These are phyloP conservation scores for Clonostachys rhizophaga DNA, from an alignment of 2,329 filamentous ascomycete species.

Conservation along the genomic window DNA sequence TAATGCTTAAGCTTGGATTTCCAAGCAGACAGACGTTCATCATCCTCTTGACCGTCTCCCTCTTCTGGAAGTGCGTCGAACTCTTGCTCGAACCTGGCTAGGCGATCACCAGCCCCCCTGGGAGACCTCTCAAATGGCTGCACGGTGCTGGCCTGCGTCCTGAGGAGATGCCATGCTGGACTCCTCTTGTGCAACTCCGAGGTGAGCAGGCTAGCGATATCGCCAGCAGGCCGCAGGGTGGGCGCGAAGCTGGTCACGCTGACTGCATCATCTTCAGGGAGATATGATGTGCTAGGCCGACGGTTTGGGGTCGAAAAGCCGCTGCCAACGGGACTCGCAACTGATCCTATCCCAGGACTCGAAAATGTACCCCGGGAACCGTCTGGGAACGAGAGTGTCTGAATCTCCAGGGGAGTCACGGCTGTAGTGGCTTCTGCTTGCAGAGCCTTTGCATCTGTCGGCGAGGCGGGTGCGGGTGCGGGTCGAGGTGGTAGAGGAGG, in stretches of 20 bases:
- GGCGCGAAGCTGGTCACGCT: slow-evolving; percentile 65
- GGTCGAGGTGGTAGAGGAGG: slow-evolving; percentile 53
- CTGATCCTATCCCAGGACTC: slow-evolving; percentile 24
- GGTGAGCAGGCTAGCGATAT: slow-evolving; percentile 77
- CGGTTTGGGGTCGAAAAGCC: slow-evolving; percentile 31
- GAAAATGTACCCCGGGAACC: slow-evolving; percentile 62
- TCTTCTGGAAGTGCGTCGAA: slow-evolving; percentile 70
- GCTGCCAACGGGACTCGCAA: slow-evolving; percentile 30
- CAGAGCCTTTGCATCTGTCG: slow-evolving; percentile 30
- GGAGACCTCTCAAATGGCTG: slow-evolving; percentile 55
- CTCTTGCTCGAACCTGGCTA: slow-evolving; percentile 68
- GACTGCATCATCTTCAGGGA: slow-evolving; percentile 57
- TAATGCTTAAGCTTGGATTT: slow-evolving; percentile 95
- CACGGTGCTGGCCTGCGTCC: slow-evolving; percentile 54
- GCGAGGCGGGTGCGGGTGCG: slow-evolving; percentile 18
- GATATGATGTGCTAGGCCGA: slow-evolving; percentile 18
- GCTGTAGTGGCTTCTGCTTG: slow-evolving; percentile 76
- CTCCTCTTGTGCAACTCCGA: slow-evolving; percentile 64
- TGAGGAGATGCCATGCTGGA: slow-evolving; percentile 64
- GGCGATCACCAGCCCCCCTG: slow-evolving; percentile 39
- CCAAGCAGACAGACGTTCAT: slow-evolving; percentile 67
- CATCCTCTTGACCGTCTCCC: slow-evolving; percentile 36
- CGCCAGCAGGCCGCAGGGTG: slow-evolving; percentile 57
- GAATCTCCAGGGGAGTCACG: slow-evolving; percentile 74
- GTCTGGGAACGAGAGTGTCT: slow-evolving; percentile 70